Percentiles rank a stretch among this genome's conserved stretches.
Conservation (phyloP, 306 rosid species). For the Rosa rugosa region DNA sequence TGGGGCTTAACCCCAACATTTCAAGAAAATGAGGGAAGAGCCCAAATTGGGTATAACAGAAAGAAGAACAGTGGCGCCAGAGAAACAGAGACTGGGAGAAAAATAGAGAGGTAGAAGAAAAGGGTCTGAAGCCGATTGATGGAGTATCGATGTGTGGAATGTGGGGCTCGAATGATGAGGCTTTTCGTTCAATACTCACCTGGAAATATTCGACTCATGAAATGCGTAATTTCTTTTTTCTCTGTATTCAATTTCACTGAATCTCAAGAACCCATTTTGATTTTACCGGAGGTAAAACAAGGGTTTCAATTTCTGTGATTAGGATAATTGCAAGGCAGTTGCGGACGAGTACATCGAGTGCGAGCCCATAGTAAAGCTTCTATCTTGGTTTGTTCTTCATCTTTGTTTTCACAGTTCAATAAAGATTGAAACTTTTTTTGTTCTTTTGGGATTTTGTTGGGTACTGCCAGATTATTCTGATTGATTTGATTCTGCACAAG, state of each 20-base stretch:
- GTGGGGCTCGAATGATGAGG: conserved; percentile 51
- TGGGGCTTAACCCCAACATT: neutral
- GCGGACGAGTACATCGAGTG: conserved; percentile 89
- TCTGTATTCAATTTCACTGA: neutral
- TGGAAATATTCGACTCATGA: conserved; percentile 86
- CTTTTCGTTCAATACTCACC: conserved; percentile 84
- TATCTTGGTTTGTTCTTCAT: conserved; percentile 16
- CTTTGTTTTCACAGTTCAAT: neutral
- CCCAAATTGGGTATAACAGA: neutral
- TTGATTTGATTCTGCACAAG: conserved; percentile 86
- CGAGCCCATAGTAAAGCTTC: conserved; percentile 61
- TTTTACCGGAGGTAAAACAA: conserved; percentile 1
- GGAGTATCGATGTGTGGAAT: conserved; percentile 68
- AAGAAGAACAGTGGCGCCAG: neutral
- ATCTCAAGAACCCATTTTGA: neutral
- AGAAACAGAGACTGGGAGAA: neutral
- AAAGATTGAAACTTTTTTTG: neutral
- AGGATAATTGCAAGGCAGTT: conserved; percentile 77
- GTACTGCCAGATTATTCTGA: conserved; percentile 53
- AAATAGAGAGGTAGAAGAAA: neutral
- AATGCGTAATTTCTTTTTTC: conserved; percentile 56
- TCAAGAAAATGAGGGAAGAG: neutral
- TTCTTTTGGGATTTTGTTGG: neutral
- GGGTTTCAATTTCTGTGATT: conserved; percentile 5
- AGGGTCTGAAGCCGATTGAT: conserved; percentile 32